These are phyloP conservation scores for Brassica napus DNA, from an alignment of 345 rosid species.

Conservation along the genomic window DNA sequence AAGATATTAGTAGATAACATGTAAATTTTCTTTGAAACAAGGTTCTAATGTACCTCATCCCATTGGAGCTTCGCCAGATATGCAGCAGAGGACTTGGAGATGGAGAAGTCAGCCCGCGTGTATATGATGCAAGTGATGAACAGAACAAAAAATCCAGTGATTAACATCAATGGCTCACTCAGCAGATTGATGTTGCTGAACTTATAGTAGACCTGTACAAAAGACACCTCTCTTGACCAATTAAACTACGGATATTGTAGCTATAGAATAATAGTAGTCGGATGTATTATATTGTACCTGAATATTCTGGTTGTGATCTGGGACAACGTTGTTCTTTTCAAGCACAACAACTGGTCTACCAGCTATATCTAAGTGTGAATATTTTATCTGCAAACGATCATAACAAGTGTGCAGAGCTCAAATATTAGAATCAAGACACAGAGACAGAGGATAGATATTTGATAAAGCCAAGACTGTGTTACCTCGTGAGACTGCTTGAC, in stretches of 20 bases:
- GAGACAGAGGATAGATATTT: background rate
- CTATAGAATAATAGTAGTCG: background rate
- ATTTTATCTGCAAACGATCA: constrained; percentile 55
- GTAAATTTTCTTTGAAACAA: background rate
- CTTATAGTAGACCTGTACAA: constrained; percentile 77
- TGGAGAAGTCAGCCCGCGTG: constrained; percentile 76
- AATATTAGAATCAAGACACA: background rate
- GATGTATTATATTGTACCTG: constrained; percentile 54
- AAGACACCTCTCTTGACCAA: background rate
- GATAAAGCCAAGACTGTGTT: constrained; percentile 24
- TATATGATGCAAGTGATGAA: constrained; percentile 75
- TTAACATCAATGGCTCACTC: constrained; percentile 86
- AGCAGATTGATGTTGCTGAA: constrained; percentile 81
- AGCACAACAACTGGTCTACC: constrained; percentile 88
- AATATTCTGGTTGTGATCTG: constrained; percentile 87
- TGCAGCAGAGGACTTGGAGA: constrained; percentile 88
- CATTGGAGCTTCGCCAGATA: constrained; percentile 94
- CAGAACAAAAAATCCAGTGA: constrained; percentile 72
- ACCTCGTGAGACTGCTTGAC: constrained; percentile 82
- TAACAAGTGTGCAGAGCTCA: background rate
- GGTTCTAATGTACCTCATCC: constrained; percentile 70
- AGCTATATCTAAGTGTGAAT: constrained; percentile 85
- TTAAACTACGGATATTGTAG: background rate
- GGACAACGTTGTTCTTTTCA: constrained; percentile 75
- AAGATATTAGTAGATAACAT: background rate